phyloP scores from a whole-genome alignment of 345 rosid genomes.

The Populus simonii region DNA sequence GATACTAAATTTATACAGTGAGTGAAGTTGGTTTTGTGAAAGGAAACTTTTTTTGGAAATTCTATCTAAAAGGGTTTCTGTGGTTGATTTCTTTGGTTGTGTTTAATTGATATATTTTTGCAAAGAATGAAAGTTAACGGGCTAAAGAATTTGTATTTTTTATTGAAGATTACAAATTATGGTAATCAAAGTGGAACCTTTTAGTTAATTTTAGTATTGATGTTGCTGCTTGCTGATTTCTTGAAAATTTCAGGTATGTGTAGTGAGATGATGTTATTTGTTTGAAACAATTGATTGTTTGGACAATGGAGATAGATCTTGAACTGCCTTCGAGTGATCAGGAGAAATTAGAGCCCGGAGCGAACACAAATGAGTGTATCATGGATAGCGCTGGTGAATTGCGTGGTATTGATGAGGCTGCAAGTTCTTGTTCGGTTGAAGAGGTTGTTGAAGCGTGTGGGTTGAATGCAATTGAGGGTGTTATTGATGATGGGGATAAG shows the following conservation, averaged over 20 bases:
- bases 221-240: background rate
- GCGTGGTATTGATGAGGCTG: slow-evolving; percentile 13
- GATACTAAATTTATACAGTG: too few relatives aligned
- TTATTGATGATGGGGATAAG: slow-evolving; percentile 10
- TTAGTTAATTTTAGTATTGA: too few relatives aligned
- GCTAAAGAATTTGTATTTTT: too few relatives aligned
- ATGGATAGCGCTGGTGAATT: slow-evolving; percentile 12
- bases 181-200: too few relatives aligned
- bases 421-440: slow-evolving; percentile 17
- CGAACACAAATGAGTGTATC: slow-evolving; percentile 9
- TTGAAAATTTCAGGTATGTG: slow-evolving; percentile 15
- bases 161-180: too few relatives aligned
- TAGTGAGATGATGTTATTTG: background rate
- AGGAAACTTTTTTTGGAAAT: too few relatives aligned
- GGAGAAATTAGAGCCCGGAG: slow-evolving; percentile 13
- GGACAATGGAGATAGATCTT: slow-evolving; percentile 36
- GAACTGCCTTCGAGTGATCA: slow-evolving; percentile 26
- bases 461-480: background rate
- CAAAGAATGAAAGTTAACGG: too few relatives aligned
- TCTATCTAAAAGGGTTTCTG: too few relatives aligned
- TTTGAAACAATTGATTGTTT: background rate
- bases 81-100: too few relatives aligned
- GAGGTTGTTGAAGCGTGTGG: slow-evolving; percentile 11
- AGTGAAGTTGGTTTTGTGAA: too few relatives aligned
- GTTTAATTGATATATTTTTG: too few relatives aligned